Base-by-base conservation (phyloP, 1,284 basidiomycete species). In the Pyrrhoderma noxium region DNA sequence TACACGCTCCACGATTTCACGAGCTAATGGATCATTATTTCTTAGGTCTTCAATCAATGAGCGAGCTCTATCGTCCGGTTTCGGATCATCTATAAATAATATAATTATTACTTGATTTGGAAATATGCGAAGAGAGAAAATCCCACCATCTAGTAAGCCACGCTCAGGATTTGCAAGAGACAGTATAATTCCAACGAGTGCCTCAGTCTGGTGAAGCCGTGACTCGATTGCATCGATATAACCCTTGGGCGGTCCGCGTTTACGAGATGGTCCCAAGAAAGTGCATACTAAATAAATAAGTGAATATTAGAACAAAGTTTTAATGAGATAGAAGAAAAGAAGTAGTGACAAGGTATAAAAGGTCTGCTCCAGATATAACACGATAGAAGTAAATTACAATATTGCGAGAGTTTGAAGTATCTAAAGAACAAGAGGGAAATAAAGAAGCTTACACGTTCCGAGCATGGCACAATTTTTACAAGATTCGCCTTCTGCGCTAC, bases 191-290 rank as follows among this genome's bases (percentile, higher is more conserved):
- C 88, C 89, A 18, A 93, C 70, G 40, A 93, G 71, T 0, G 89
- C 88, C 64, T 93, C 90, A 38, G 88, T 88, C 61, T 92, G 88
- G 60, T 93, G 90, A 8, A 93, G 70, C 9, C 89, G 79, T 9
- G 86, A 86, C 65, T 93, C 89, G 60, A 93, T 90, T 22, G 89
- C 89, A 63, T 93, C 88, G 63, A 93, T 92, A 70, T 93, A 93
- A 2, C 90, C 90, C 62, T 89, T 90, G 11, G 89, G 89, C 7
- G 89, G 89, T 1, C 86, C 85, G 56, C 86, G 80, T 64, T 91
- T 91, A 56, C 85, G 76, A 8, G 82, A 88, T 2, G 86, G 85
- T 1, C 88, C 89, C 38, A 89, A 72, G 65, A 87, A 92, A 0
- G 88, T 92, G 62, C 89, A 92, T 42, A 79, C 84, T 77, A 63